Evolutionary conservation across 2,329 filamentous ascomycete species (phyloP), one percentile per base, ranked within the genome.

Genomic region (Aspergillus fumigatiaffinis): DNA sequence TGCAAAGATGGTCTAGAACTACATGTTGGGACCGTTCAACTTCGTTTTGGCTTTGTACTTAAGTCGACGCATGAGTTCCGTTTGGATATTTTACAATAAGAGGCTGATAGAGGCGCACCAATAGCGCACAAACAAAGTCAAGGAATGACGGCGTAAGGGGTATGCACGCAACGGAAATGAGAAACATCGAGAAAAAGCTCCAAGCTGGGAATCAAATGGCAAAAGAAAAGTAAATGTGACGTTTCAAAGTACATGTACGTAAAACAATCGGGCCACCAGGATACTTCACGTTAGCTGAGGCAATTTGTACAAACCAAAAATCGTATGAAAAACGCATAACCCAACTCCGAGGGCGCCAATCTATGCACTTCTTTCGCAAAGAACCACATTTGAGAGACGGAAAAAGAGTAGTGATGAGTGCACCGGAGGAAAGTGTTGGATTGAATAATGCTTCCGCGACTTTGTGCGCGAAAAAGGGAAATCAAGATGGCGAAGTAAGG

Each of bases 301-400:
- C 55, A 51, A 60, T 58, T n/a, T n/a, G 54, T 64, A 61, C 57
- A 63, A 50, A 32, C 56, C 58, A 46, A 58, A 42, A 55, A 52
- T 56, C 38, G 50, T 47, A 41, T 41, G 49, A 56, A 56, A 53
- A 57, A 66, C 49, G n/a, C 44, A 52, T 54, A 58, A 57, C 52
- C 41, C 54, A 54, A 69, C 63, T 63, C 63, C 64, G 52, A 57
- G 61, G 60, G 66, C 65, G 64, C 66, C 65, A 63, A 56, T 29
- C 51, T 47, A 71, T 70, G 68, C 67, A 66, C 55, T 64, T 44
- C 58, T 59, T 60, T 21, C 35, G 41, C 48, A 52, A 44, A 28
- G 32, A 23, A 53, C 51, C 23, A 54, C 44, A 38, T 26, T 44
- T 54, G 41, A 49, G 29, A 58, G 51, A 52, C 20, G 25, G 51